Evolutionary conservation across 805 yeast species (phyloP).

Genomic region (Wickerhamiella nectarea): DNA sequence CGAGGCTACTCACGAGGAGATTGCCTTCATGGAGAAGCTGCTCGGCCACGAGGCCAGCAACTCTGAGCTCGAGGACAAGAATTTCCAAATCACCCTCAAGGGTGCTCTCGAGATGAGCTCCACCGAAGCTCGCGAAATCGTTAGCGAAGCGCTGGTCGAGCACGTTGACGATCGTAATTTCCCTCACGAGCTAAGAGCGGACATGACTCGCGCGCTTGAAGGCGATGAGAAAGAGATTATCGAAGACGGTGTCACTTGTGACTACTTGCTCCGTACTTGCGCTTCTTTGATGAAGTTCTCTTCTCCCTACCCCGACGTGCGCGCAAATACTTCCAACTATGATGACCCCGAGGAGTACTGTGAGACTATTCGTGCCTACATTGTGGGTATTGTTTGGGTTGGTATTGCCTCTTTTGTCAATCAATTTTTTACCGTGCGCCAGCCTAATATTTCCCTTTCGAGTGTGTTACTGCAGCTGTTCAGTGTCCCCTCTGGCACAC

Average conservation of each 20-base stretch:
- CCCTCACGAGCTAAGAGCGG: background rate
- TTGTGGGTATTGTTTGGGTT: constrained; percentile 37
- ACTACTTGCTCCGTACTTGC: constrained; percentile 25
- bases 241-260: background rate
- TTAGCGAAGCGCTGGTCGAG: background rate
- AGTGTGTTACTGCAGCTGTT: constrained; percentile 43
- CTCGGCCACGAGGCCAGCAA: background rate
- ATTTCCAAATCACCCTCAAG: background rate
- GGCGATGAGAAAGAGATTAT: background rate
- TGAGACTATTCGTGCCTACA: constrained; percentile 40
- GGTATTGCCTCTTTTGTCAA: constrained; percentile 42
- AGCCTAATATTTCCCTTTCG: constrained; percentile 38
- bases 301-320: constrained; percentile 48
- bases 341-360: constrained; percentile 35
- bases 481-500: constrained; percentile 44
- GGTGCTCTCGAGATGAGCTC: background rate
- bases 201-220: background rate
- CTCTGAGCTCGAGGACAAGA: background rate
- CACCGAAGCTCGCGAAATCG: background rate
- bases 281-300: constrained; percentile 31
- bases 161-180: constrained; percentile 5
- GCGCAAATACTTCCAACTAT: constrained; percentile 39
- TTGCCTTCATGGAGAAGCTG: background rate
- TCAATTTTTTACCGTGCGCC: constrained; percentile 41
- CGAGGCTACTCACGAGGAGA: background rate